A percentile compares a stretch with the other conserved stretches of the same genome.
phyloP scores from a whole-genome alignment of 106 monocot species.

The Cymbidium sinense region DNA sequence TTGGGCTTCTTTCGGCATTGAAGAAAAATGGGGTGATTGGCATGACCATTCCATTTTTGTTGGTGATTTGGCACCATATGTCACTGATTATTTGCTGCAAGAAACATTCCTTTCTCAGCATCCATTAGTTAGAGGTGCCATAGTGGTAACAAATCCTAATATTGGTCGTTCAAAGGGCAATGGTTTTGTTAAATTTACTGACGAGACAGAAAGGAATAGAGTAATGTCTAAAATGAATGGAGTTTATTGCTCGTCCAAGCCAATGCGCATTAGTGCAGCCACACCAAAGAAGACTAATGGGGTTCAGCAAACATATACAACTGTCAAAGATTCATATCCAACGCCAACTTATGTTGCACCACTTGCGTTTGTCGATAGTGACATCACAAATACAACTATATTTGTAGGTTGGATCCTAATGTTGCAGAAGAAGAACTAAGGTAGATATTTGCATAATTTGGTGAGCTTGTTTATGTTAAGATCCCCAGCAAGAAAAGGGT shows the following conservation, averaged over 20 bases:
- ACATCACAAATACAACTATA: constrained; percentile 88
- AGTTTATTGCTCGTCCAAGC: constrained; percentile 79
- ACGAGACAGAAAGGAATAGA: no score
- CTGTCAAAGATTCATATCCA: no score
- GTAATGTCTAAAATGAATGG: no score
- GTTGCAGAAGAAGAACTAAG: no score
- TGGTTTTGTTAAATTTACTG: no score
- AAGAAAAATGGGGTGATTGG: constrained; percentile 67
- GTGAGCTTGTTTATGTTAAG: no score
- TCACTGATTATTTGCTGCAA: constrained; percentile 79
- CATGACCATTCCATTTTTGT: constrained; percentile 93
- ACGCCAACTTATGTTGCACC: no score
- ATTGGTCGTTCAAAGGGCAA: constrained; percentile 96
- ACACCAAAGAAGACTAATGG: constrained; percentile 77
- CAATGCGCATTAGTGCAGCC: constrained; percentile 93
- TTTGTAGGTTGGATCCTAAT: constrained; percentile 92
- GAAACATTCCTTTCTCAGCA: constrained; percentile 84
- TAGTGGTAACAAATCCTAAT: constrained; percentile 86
- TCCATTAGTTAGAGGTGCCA: constrained; percentile 88
- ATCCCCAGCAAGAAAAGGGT: constrained; percentile 82
- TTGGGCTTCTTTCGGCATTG: constrained; percentile 94
- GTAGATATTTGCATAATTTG: no score
- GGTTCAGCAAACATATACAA: constrained; percentile 50
- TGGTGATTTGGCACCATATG: no score
- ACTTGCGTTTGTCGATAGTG: constrained; percentile 53